Evolutionary conservation across 495 filamentous ascomycete species (phyloP), one percentile per base, ranked within the genome.

Genomic region (Talaromyces trachyspermus): DNA sequence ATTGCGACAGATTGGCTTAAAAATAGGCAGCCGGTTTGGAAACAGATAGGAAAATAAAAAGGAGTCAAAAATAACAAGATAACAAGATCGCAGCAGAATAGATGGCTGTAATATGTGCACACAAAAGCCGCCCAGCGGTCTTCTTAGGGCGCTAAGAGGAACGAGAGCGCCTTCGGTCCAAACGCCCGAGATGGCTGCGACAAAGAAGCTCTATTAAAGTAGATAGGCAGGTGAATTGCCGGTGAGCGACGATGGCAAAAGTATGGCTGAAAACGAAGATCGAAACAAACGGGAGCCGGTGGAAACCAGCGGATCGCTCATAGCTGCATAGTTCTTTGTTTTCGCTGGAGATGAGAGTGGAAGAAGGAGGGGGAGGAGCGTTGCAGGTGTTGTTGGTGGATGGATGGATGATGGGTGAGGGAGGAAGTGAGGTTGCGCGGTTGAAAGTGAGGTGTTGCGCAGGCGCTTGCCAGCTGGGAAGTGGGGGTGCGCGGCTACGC

Each of bases 21-120:
- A 69, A 69, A 73, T 70, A 71, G 49, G 60, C 64, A 71, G 69
- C 69, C 68, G 61, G 41, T 40, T n/a, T 54, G 51, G 47, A 57
- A 46, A 58, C 36, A 51, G 43, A 52, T 43, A 54, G 27, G 33
- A 39, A 43, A 43, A 14, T 37, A 48, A 24, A 40, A n/a, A 43
- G 38, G 32, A 52, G n/a, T 38, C 20, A 29, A 29, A 32, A 50
- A 36, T 40, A 11, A 33, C 38, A 24, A 18, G 51, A 51, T 46
- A 51, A 50, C 43, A 44, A 44, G 51, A 46, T 49, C 42, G 49
- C 43, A 46, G 49, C 43, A 45, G 42, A 41, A 40, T 40, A 49
- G 10, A 49, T 29, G 20, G 36, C 33, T 30, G 22, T 27, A 27
- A 42, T 49, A 49, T 49, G 35, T 40, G 38, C 37, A 46, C 25